Percentiles rank a stretch among this genome's conserved stretches.
phyloP scores from a whole-genome alignment of 495 filamentous ascomycete genomes.

The Trichoderma virens region DNA sequence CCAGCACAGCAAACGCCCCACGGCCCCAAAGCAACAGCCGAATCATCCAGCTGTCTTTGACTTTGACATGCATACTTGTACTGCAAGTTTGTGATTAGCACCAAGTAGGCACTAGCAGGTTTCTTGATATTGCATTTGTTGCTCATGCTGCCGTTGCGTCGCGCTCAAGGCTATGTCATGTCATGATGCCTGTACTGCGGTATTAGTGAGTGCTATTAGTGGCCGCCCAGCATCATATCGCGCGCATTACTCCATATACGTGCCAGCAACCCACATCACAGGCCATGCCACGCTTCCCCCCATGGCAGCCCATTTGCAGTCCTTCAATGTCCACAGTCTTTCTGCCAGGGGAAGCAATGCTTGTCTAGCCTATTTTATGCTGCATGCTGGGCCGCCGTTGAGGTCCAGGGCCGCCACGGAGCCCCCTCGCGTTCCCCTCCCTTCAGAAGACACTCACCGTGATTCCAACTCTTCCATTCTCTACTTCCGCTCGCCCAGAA shows the following conservation, averaged over 20 bases:
- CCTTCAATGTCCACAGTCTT: constrained; percentile 1
- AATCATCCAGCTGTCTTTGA: constrained; percentile 2
- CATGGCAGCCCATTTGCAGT: neutral
- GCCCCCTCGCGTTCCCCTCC: constrained; percentile 8
- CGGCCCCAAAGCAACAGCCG: neutral
- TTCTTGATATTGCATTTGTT: too few relatives aligned
- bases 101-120: too few relatives aligned
- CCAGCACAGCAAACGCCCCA: neutral
- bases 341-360: neutral
- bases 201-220: too few relatives aligned
- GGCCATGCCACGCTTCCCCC: neutral
- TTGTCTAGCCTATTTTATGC: constrained; percentile 4
- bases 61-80: neutral
- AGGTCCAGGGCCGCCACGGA: neutral
- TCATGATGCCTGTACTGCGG: too few relatives aligned
- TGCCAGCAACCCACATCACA: neutral
- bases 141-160: too few relatives aligned
- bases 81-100: too few relatives aligned
- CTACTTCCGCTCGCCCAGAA: neutral
- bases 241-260: neutral
- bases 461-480: neutral
- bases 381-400: constrained; percentile 2
- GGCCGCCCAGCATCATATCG: too few relatives aligned
- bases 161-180: too few relatives aligned
- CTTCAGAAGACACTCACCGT: neutral